Evolutionary conservation across 805 yeast species (phyloP).

Genomic region (Schwanniomyces yamadae): DNA sequence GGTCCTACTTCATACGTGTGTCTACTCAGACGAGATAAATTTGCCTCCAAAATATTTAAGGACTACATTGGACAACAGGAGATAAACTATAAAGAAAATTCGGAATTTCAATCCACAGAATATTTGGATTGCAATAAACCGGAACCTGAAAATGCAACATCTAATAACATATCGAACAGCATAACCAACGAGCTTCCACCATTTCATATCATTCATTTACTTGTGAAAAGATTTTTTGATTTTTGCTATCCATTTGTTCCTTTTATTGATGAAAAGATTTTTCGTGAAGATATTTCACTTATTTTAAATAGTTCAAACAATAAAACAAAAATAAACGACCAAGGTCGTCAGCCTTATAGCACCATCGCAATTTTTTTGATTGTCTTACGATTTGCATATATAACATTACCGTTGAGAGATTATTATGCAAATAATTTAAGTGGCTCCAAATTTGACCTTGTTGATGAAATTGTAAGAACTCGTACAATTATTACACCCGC

Average conservation of each 20-base stretch:
- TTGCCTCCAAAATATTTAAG: constrained; percentile 2
- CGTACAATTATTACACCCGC: constrained; percentile 11
- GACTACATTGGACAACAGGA: constrained; percentile 3
- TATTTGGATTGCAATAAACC: neutral
- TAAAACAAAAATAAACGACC: neutral
- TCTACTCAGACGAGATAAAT: constrained; percentile 5
- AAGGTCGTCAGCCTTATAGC: constrained; percentile 1
- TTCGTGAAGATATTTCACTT: constrained; percentile 37
- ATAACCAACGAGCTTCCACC: constrained; percentile 31
- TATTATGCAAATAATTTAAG: constrained; percentile 1
- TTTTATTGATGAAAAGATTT: constrained; percentile 45
- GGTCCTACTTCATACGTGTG: constrained; percentile 11
- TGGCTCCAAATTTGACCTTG: neutral
- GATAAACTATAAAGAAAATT: constrained; percentile 1
- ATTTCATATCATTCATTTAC: constrained; percentile 31
- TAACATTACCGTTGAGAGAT: constrained; percentile 29
- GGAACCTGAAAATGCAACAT: neutral
- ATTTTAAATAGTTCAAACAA: constrained; percentile 15
- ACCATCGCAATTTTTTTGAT: constrained; percentile 38
- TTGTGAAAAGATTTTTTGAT: constrained; percentile 49
- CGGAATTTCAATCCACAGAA: constrained; percentile 1
- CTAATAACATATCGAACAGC: neutral
- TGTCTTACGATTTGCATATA: constrained; percentile 41
- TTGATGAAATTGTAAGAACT: neutral
- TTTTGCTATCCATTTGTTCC: constrained; percentile 47